These are phyloP conservation scores for Phytophthora melonis DNA, from an alignment of 352 stramenopile species.

Conservation along the genomic window DNA sequence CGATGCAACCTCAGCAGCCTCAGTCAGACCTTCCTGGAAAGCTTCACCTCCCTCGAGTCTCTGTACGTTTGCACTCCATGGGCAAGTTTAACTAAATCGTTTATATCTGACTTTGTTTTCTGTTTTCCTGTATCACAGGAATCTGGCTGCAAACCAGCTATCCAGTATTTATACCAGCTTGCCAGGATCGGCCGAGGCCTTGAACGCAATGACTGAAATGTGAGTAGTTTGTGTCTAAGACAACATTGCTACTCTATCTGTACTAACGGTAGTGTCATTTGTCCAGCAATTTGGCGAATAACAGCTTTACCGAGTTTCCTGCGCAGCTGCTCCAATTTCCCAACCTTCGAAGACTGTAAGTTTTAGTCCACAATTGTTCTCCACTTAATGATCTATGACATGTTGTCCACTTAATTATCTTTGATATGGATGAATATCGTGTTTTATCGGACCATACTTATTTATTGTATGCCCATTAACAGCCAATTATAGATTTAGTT, in stretches of 20 bases:
- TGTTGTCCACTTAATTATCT: no score
- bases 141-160: conserved; percentile 43
- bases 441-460: no score
- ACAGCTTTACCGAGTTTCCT: conserved; percentile 53
- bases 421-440: no score
- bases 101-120: neutral
- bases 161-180: conserved; percentile 47
- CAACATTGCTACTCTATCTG: neutral
- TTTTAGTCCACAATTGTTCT: neutral
- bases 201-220: conserved; percentile 43
- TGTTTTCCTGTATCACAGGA: conserved; percentile 18
- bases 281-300: conserved; percentile 54
- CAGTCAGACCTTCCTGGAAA: conserved; percentile 43
- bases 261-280: conserved; percentile 18
- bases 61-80: conserved; percentile 28
- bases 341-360: conserved; percentile 56
- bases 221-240: conserved; percentile 9
- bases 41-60: conserved; percentile 32
- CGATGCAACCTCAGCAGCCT: conserved; percentile 45
- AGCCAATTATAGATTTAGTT: no score
- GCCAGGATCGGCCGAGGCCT: conserved; percentile 19
- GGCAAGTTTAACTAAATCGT: neutral
- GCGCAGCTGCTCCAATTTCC: conserved; percentile 49
- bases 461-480: no score
- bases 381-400: neutral